These are phyloP conservation scores for Logfia minima DNA, from an alignment of 129 eudicot genomes.

Conservation along the genomic window DNA sequence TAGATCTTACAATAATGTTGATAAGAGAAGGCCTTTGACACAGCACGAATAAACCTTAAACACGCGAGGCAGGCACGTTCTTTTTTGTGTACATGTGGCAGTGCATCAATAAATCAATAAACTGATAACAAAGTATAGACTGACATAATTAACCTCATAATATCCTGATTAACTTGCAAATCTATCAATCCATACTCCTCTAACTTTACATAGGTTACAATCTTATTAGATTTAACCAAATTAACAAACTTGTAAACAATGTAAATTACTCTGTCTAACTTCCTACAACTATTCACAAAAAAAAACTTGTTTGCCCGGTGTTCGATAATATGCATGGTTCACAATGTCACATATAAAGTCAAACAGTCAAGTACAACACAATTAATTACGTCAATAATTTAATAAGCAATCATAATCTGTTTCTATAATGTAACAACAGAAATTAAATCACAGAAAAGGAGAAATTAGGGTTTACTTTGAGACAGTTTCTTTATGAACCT, in stretches of 20 bases:
- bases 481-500: conserved; percentile 98
- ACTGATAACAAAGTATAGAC: neutral
- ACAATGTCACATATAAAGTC: neutral
- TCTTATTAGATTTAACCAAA: neutral
- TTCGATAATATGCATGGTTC: neutral
- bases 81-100: neutral
- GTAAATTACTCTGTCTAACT: conserved; percentile 1
- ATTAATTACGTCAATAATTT: neutral
- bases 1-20: neutral
- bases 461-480: conserved; percentile 50
- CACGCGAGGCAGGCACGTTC: neutral
- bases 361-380: neutral
- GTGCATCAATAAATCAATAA: neutral
- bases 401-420: neutral
- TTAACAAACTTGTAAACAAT: neutral
- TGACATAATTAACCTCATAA: neutral
- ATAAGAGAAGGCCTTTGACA: neutral
- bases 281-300: neutral
- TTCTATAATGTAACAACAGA: neutral
- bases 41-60: neutral
- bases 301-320: neutral
- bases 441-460: neutral
- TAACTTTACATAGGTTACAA: neutral
- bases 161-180: neutral
- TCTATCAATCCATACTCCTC: conserved; percentile 8